Conservation (phyloP, 352 stramenopile genomes). For the Phytophthora crassamura region DNA sequence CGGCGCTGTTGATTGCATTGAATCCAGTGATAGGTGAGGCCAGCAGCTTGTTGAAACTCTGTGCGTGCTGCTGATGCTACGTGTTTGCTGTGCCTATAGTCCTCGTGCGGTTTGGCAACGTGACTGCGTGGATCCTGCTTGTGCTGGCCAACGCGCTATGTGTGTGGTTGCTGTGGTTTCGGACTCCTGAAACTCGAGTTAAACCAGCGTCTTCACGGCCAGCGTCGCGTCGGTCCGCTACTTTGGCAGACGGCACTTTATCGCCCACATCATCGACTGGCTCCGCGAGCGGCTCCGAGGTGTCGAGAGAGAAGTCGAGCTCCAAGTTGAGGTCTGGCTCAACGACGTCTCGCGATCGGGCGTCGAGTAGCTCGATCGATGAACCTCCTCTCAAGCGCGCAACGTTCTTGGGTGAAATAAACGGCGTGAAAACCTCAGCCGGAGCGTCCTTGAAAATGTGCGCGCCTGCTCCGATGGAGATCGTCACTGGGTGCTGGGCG, state of each 20-base stretch:
- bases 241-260: constrained; percentile 3
- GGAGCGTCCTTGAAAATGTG: constrained; percentile 68
- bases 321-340: constrained; percentile 4
- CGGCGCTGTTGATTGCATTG: constrained; percentile 41
- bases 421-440: constrained; percentile 52
- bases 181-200: constrained; percentile 2
- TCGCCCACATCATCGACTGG: constrained; percentile 10
- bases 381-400: constrained; percentile 7
- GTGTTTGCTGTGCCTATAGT: constrained; percentile 33
- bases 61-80: background rate
- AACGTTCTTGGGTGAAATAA: constrained; percentile 38
- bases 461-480: constrained; percentile 38
- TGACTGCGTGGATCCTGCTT: constrained; percentile 30
- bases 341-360: constrained; percentile 6
- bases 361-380: constrained; percentile 5
- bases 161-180: constrained; percentile 57
- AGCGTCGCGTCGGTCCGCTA: background rate
- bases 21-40: constrained; percentile 51
- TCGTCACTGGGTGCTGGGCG: constrained; percentile 60
- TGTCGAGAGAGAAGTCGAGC: constrained; percentile 13
- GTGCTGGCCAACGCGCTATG: constrained; percentile 51
- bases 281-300: constrained; percentile 5
- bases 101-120: constrained; percentile 51
- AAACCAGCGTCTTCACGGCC: background rate
- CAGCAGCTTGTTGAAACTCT: background rate